These are phyloP conservation scores for Aureobasidium lini DNA, from an alignment of 2,329 filamentous ascomycete genomes.

Conservation along the genomic window DNA sequence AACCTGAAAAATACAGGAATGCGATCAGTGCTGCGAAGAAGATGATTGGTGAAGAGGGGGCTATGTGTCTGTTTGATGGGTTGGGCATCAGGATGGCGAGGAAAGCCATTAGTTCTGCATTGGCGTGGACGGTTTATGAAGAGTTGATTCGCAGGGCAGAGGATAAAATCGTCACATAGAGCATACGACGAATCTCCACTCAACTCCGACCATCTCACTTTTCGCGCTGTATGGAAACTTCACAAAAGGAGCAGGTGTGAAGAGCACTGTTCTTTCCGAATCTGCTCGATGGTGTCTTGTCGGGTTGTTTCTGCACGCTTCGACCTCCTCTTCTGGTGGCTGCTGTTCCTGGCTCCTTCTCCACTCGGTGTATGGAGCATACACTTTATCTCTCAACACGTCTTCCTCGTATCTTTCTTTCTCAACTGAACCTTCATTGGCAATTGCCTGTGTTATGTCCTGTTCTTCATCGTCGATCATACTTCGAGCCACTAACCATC, in stretches of 20 bases:
- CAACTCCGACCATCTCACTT: not conserved
- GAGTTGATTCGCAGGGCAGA: slow-evolving; percentile 74
- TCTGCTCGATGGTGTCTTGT: no score
- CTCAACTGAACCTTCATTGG: no score
- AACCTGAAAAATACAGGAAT: slow-evolving; percentile 75
- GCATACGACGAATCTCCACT: not conserved
- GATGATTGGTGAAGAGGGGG: slow-evolving; percentile 77
- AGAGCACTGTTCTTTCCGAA: no score
- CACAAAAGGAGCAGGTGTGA: not conserved
- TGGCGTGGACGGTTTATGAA: slow-evolving; percentile 97
- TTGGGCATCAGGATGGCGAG: slow-evolving; percentile 78
- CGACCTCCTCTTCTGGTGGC: no score
- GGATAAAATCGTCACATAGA: slow-evolving; percentile 19
- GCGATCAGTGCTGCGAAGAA: slow-evolving; percentile 66
- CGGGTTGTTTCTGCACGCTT: no score
- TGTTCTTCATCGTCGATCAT: no score
- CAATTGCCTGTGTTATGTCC: no score
- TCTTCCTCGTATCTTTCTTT: no score
- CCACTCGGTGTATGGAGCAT: no score
- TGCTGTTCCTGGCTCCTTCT: no score
- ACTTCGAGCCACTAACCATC: no score
- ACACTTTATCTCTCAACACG: no score
- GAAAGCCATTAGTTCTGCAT: slow-evolving; percentile 87
- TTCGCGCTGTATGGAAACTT: not conserved
- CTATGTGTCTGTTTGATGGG: slow-evolving; percentile 76